Conservation (phyloP, 768 basidiomycete species). For the Dacryopinax primogenitus region DNA sequence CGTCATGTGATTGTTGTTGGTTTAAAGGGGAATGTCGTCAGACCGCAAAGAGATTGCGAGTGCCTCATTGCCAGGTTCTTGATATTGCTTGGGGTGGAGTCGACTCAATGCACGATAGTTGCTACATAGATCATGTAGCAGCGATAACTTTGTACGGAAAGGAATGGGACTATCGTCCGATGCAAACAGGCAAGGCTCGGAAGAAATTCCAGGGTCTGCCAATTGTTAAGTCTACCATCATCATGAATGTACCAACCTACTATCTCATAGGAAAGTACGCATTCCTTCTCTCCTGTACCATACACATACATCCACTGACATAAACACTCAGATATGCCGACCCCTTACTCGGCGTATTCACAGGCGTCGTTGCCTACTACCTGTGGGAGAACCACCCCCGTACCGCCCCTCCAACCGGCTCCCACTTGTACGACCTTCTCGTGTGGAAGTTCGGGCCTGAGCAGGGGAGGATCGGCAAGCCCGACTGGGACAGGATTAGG, state of each 20-base stretch:
- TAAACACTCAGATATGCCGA: slow-evolving; percentile 33
- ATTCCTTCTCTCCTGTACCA: not conserved
- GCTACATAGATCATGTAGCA: slow-evolving; percentile 21
- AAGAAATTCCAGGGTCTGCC: too few relatives aligned
- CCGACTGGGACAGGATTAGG: not conserved
- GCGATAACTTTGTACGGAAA: too few relatives aligned
- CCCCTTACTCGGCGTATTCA: slow-evolving; percentile 61
- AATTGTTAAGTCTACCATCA: not conserved
- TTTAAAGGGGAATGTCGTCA: slow-evolving; percentile 38
- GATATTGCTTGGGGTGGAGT: slow-evolving; percentile 43
- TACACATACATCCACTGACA: not conserved
- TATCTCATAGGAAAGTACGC: slow-evolving; percentile 1
- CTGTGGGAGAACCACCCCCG: slow-evolving; percentile 71
- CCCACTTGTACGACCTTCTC: slow-evolving; percentile 43
- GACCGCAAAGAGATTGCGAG: slow-evolving; percentile 34
- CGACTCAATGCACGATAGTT: slow-evolving; percentile 38
- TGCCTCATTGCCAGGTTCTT: slow-evolving; percentile 40
- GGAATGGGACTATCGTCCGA: not conserved
- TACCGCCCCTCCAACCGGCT: slow-evolving; percentile 44
- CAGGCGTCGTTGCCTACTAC: slow-evolving; percentile 64
- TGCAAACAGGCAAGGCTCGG: not conserved
- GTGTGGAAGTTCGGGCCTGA: slow-evolving; percentile 55
- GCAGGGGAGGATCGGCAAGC: slow-evolving; percentile 12
- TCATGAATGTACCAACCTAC: not conserved
- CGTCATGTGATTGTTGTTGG: slow-evolving; percentile 33